These are phyloP conservation scores for Fusarium caatingaense DNA, from an alignment of 2,329 filamentous ascomycete species.

Conservation along the genomic window DNA sequence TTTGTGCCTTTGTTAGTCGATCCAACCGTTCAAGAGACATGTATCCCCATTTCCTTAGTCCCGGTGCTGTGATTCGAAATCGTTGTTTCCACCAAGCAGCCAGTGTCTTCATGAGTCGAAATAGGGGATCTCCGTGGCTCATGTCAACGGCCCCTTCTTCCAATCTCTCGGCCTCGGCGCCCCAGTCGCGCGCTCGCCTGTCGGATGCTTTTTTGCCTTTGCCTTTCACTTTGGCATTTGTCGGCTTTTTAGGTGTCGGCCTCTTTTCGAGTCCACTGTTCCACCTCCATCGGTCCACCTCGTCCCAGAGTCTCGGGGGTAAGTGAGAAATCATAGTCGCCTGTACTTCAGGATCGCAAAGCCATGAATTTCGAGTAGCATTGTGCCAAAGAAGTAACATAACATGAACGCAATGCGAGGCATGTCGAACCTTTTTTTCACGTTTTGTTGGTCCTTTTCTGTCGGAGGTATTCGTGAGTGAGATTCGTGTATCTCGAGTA, in stretches of 20 bases:
- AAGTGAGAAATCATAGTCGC: conserved; percentile 80
- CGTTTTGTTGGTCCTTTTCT: conserved; percentile 90
- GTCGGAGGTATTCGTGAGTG: conserved; percentile 67
- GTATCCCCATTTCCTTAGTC: conserved; percentile 90
- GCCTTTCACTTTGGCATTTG: conserved; percentile 51
- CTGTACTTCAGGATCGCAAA: conserved; percentile 81
- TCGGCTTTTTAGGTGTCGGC: conserved; percentile 43
- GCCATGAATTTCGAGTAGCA: conserved; percentile 83
- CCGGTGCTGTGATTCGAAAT: conserved; percentile 81
- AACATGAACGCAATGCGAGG: conserved; percentile 90
- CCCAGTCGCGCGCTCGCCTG: conserved; percentile 72
- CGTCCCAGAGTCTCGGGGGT: conserved; percentile 73
- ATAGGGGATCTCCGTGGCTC: conserved; percentile 84
- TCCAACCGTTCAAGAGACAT: conserved; percentile 80
- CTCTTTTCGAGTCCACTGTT: conserved; percentile 71
- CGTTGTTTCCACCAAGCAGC: conserved; percentile 88
- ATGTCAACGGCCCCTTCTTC: conserved; percentile 79
- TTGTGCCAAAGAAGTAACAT: conserved; percentile 92
- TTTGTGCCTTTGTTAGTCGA: conserved; percentile 77
- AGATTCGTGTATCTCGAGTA: conserved; percentile 67
- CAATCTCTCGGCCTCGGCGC: conserved; percentile 72
- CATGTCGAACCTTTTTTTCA: conserved; percentile 80
- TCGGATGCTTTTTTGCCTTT: conserved; percentile 51
- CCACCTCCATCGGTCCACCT: conserved; percentile 78
- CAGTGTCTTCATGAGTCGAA: conserved; percentile 80